A percentile compares a stretch with the other conserved stretches of the same genome.
phyloP scores from a whole-genome alignment of 768 basidiomycete genomes.

The Termitomyces sp. region DNA sequence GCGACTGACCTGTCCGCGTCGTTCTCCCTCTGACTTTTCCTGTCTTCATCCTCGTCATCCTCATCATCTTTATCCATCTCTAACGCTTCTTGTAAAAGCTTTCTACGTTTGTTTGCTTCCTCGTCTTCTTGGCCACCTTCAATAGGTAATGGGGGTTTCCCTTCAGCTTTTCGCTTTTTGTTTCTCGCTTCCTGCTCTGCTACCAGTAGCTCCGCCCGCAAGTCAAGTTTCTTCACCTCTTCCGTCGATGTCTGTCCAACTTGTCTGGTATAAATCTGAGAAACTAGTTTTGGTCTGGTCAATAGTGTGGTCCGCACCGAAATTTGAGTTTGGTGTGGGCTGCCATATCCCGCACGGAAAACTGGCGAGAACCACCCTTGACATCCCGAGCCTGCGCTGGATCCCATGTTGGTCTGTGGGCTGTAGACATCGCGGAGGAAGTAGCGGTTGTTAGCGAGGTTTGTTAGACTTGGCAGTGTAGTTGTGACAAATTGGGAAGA shows the following conservation, averaged over 20 bases:
- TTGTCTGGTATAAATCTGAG: constrained; percentile 44
- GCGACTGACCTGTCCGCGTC: constrained; percentile 34
- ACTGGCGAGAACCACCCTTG: constrained; percentile 88
- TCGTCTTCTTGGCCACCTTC: constrained; percentile 42
- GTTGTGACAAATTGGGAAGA: neutral
- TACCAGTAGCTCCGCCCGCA: constrained; percentile 73
- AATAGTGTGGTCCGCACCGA: constrained; percentile 44
- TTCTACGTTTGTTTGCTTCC: constrained; percentile 78
- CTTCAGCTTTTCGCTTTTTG: constrained; percentile 91
- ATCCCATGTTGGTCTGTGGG: constrained; percentile 95
- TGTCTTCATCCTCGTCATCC: constrained; percentile 55
- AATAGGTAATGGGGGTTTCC: constrained; percentile 47
- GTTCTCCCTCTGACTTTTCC: constrained; percentile 29
- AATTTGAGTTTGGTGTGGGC: constrained; percentile 98
- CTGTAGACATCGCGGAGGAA: constrained; percentile 65
- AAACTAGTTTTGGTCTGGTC: neutral
- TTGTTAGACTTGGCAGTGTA: neutral
- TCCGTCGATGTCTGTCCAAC: constrained; percentile 79
- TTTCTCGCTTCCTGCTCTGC: constrained; percentile 87
- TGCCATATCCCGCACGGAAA: constrained; percentile 91
- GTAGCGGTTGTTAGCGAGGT: neutral
- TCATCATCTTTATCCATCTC: constrained; percentile 90
- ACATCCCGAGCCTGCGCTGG: constrained; percentile 92
- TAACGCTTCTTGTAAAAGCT: constrained; percentile 79
- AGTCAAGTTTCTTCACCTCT: constrained; percentile 76